These are phyloP conservation scores for Beauveria sp. DNA, from an alignment of 2,329 filamentous ascomycete genomes.

Conservation along the genomic window DNA sequence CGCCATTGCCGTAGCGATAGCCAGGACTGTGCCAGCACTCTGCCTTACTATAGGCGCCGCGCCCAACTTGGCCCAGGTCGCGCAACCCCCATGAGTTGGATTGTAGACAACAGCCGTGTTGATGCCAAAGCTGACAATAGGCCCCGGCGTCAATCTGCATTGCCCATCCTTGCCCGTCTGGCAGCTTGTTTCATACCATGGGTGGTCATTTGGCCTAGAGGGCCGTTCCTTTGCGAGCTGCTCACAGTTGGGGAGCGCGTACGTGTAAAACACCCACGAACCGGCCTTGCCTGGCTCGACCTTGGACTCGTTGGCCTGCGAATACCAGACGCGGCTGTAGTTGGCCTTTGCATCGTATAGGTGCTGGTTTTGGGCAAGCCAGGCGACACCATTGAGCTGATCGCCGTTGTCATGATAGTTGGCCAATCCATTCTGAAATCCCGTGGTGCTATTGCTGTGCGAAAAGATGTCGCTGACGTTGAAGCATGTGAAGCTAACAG, in stretches of 20 bases:
- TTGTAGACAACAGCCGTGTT: background rate
- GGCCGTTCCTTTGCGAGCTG: background rate
- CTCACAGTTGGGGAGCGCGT: conserved; percentile 12
- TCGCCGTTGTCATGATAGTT: background rate
- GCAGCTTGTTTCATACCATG: conserved; percentile 11
- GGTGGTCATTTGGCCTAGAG: background rate
- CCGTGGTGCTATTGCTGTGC: conserved; percentile 11
- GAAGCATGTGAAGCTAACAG: conserved; percentile 15
- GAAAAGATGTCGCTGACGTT: conserved; percentile 18
- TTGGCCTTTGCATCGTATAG: conserved; percentile 14
- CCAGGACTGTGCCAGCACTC: background rate
- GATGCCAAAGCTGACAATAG: conserved; percentile 6
- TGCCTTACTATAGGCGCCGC: background rate
- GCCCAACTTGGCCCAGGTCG: background rate
- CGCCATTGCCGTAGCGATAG: background rate
- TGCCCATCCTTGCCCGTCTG: conserved; percentile 11
- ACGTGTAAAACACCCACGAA: conserved; percentile 14
- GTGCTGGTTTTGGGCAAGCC: conserved; percentile 11
- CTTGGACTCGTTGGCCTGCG: background rate
- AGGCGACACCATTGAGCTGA: conserved; percentile 13
- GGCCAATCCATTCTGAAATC: conserved; percentile 11
- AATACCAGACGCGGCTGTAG: conserved; percentile 14
- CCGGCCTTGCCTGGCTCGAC: conserved; percentile 10
- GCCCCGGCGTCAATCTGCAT: conserved; percentile 5
- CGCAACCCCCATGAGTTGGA: background rate